A percentile compares a stretch with the other conserved stretches of the same genome.
phyloP scores from a whole-genome alignment of 768 basidiomycete species.

The Leccinum barrowsii region DNA sequence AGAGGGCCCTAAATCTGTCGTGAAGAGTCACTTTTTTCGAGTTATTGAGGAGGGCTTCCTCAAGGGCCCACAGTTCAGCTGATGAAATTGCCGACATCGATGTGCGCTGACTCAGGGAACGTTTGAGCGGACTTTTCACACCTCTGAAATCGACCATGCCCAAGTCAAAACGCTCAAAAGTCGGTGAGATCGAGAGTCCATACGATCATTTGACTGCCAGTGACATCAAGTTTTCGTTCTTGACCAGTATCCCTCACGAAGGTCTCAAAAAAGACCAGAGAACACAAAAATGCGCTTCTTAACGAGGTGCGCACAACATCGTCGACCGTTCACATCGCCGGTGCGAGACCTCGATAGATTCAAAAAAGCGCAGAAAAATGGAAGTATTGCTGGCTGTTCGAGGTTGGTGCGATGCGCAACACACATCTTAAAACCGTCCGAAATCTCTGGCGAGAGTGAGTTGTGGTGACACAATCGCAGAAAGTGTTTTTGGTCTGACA shows the following conservation, averaged over 20 bases:
- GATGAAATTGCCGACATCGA: slow-evolving; percentile 36
- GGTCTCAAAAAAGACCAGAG: slow-evolving; percentile 89
- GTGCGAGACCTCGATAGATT: slow-evolving; percentile 49
- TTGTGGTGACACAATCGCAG: slow-evolving; percentile 2
- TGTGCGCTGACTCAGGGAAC: slow-evolving; percentile 20
- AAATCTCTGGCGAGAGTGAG: slow-evolving; percentile 89
- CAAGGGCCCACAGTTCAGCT: slow-evolving; percentile 62
- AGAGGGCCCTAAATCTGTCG: slow-evolving; percentile 85
- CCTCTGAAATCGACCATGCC: slow-evolving; percentile 55
- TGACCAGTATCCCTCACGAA: slow-evolving; percentile 85
- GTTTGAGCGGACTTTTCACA: slow-evolving; percentile 48
- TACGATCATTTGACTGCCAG: not conserved
- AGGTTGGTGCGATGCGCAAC: slow-evolving; percentile 95
- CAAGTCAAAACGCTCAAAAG: slow-evolving; percentile 82
- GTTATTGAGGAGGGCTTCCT: slow-evolving; percentile 74
- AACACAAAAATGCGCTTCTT: slow-evolving; percentile 83
- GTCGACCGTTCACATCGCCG: slow-evolving; percentile 4
- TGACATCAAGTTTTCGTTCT: slow-evolving; percentile 13
- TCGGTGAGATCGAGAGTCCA: slow-evolving; percentile 53
- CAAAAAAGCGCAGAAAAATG: slow-evolving; percentile 85
- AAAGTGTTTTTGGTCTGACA: slow-evolving; percentile 5
- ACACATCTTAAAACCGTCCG: slow-evolving; percentile 91
- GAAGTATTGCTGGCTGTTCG: slow-evolving; percentile 94
- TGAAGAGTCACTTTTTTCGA: slow-evolving; percentile 74
- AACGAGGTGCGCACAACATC: slow-evolving; percentile 53